Conservation (phyloP, 78 protist genomes). For the Tieghemostelium lacteum region DNA sequence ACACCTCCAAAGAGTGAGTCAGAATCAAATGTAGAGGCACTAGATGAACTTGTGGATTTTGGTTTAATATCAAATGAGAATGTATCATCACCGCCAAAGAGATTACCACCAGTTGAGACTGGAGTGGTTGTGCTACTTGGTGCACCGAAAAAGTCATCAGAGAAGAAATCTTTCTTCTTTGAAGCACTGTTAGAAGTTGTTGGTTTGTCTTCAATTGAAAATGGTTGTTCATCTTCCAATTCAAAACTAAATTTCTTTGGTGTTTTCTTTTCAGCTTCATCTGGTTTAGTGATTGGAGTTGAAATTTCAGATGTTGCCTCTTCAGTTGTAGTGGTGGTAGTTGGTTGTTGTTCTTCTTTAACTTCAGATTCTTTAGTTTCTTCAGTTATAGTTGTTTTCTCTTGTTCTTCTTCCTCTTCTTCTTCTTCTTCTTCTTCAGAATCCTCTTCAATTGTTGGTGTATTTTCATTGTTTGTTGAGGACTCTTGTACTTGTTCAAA, state of each 20-base stretch:
- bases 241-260: slow-evolving; percentile 65
- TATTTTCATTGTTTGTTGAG: too few species aligned
- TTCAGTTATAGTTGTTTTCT: not conserved
- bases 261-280: slow-evolving; percentile 50
- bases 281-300: slow-evolving; percentile 37
- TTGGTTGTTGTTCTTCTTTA: not conserved
- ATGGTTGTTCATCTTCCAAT: slow-evolving; percentile 53
- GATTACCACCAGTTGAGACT: not conserved
- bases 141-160: slow-evolving; percentile 23
- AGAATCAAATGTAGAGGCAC: slow-evolving; percentile 24
- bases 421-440: too few species aligned
- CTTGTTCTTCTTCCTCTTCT: not conserved
- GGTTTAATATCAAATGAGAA: not conserved
- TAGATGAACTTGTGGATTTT: not conserved
- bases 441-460: slow-evolving; percentile 18
- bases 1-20: slow-evolving; percentile 69
- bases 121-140: slow-evolving; percentile 9
- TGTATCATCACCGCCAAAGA: slow-evolving; percentile 6
- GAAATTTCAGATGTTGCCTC: too few species aligned
- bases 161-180: slow-evolving; percentile 64
- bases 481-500: too few species aligned
- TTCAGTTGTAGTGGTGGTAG: too few species aligned
- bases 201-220: not conserved
- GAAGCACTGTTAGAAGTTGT: not conserved
- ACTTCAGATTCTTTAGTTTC: not conserved